Evolutionary conservation across 2,329 filamentous ascomycete genomes (phyloP).

Genomic region (Neoscytalidium dimidiatum): DNA sequence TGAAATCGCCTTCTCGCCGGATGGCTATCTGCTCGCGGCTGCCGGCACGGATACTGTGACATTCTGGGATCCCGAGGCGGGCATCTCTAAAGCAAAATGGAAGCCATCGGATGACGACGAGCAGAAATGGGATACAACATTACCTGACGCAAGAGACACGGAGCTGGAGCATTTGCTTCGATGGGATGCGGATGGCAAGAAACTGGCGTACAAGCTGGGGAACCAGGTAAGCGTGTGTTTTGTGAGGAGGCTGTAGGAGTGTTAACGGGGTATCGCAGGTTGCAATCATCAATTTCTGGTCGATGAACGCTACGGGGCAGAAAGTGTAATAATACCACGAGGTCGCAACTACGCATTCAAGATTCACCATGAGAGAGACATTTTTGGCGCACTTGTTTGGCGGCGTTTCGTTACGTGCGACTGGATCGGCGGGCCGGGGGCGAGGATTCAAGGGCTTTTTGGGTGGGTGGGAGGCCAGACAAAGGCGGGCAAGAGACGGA

Average conservation of each 20-base stretch:
- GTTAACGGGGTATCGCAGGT: conserved; percentile 28
- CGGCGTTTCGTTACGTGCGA: conserved; percentile 13
- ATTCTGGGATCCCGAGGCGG: conserved; percentile 45
- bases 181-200: conserved; percentile 41
- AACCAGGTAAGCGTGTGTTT: conserved; percentile 33
- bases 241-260: neutral
- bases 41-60: conserved; percentile 46
- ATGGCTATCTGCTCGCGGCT: conserved; percentile 45
- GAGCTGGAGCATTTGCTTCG: conserved; percentile 32
- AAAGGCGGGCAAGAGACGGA: conserved; percentile 2
- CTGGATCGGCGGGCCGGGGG: neutral
- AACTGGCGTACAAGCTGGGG: conserved; percentile 37
- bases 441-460: neutral
- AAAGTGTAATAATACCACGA: conserved; percentile 17
- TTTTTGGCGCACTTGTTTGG: conserved; percentile 16
- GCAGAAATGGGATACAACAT: conserved; percentile 19
- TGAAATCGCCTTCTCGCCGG: conserved; percentile 47
- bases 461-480: conserved; percentile 5
- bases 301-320: conserved; percentile 23
- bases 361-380: conserved; percentile 15
- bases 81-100: conserved; percentile 38
- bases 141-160: conserved; percentile 30
- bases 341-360: conserved; percentile 8
- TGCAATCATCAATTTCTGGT: conserved; percentile 34
- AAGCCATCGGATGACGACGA: conserved; percentile 25